These are phyloP conservation scores for Penicillium goetzii DNA, from an alignment of 495 filamentous ascomycete genomes.

Conservation along the genomic window DNA sequence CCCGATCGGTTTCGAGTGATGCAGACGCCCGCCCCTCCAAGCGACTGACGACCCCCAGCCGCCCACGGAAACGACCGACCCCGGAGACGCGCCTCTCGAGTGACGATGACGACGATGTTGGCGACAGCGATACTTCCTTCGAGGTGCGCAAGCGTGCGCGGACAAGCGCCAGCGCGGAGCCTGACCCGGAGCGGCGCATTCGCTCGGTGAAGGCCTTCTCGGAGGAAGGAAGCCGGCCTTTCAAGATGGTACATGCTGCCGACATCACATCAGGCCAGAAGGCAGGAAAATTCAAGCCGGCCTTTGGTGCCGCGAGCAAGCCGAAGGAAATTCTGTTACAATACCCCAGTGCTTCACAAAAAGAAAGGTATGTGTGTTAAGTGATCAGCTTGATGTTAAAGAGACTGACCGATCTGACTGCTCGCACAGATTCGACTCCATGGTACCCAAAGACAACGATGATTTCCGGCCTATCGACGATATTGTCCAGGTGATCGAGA, in stretches of 20 bases:
- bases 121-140: conserved; percentile 51
- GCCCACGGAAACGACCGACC: conserved; percentile 50
- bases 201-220: conserved; percentile 64
- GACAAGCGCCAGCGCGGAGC: conserved; percentile 47
- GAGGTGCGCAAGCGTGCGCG: conserved; percentile 52
- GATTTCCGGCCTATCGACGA: conserved; percentile 86
- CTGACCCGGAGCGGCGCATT: conserved; percentile 62
- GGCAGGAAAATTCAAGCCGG: conserved; percentile 49
- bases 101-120: conserved; percentile 55
- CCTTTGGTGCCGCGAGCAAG: conserved; percentile 52
- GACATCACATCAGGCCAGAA: conserved; percentile 62
- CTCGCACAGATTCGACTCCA: conserved; percentile 69
- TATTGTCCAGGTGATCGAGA: conserved; percentile 77
- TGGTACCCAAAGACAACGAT: conserved; percentile 70
- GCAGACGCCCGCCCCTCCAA: conserved; percentile 39
- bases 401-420: conserved; percentile 13
- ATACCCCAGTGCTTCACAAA: conserved; percentile 71
- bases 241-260: conserved; percentile 66
- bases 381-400: neutral
- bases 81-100: conserved; percentile 53
- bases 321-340: conserved; percentile 61
- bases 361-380: conserved; percentile 61
- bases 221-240: conserved; percentile 52
- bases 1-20: conserved; percentile 42
- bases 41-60: conserved; percentile 40